These are phyloP conservation scores for Phaeosphaeriaceae sp. DNA, from an alignment of 2,329 filamentous ascomycete species.

Conservation along the genomic window DNA sequence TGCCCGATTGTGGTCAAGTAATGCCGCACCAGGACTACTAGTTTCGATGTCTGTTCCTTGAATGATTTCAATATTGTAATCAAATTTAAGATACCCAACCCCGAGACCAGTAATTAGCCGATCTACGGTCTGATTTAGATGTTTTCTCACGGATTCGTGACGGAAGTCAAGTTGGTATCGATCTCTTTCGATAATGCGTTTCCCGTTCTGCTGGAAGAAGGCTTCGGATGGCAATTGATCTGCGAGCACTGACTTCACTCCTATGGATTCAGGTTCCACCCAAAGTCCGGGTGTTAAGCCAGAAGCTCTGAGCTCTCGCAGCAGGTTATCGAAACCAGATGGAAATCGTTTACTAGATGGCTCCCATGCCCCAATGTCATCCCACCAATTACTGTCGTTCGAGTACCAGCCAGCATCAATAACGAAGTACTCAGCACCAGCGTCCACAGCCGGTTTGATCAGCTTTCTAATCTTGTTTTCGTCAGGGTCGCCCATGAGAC, in stretches of 20 bases:
- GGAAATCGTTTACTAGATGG: conserved; percentile 4
- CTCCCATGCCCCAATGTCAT: conserved; percentile 7
- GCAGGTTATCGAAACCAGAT: conserved; percentile 3
- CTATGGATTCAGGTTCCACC: conserved; percentile 5
- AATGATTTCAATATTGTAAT: conserved; percentile 8
- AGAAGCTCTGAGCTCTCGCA: neutral
- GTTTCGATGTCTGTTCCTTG: conserved; percentile 1
- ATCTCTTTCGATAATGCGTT: neutral
- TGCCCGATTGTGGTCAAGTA: conserved; percentile 4
- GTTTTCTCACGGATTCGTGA: conserved; percentile 1
- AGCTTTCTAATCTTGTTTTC: conserved; percentile 5
- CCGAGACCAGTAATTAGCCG: conserved; percentile 1
- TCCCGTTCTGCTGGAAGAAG: conserved; percentile 6
- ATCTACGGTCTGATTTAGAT: neutral
- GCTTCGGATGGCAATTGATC: neutral
- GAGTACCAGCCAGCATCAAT: conserved; percentile 10
- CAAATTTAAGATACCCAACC: conserved; percentile 7
- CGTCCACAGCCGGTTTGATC: neutral
- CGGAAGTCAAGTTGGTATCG: conserved; percentile 8
- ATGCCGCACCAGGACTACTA: conserved; percentile 1
- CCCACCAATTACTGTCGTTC: conserved; percentile 8
- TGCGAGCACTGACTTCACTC: conserved; percentile 1
- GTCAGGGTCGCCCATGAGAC: conserved; percentile 8
- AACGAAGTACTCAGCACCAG: conserved; percentile 7
- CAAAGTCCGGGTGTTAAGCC: conserved; percentile 5